Evolutionary conservation across 768 basidiomycete genomes (phyloP), one percentile per base, ranked within the genome.

Genomic region (Tricholoma sp.): DNA sequence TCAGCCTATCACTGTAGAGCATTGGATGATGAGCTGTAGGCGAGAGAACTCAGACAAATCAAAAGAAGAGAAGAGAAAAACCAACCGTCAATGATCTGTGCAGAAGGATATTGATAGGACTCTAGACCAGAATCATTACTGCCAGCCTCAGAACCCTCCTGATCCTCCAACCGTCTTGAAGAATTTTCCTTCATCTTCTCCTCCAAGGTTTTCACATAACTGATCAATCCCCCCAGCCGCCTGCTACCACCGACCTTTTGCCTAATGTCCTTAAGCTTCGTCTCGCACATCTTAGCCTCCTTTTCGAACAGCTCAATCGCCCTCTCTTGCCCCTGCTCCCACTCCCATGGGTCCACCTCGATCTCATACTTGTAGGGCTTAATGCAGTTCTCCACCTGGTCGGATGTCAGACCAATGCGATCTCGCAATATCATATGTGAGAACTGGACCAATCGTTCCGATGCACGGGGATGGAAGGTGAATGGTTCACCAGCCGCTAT

Each of bases 381-480:
- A 79, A 99, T 98, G 71, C 93, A 96, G 70, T 98, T 99, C 77
- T 99, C 97, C 13, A 99, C 96, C 73, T 98, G 96, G 69, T 99
- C 97, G 5, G 92, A 89, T n/a, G 97, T 94, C 54, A 96, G 74
- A 15, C 92, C 90, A 56, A 98, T 89, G 6, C 95, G 84, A 65
- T 98, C 96, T 57, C 96, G 81, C 52, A 99, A 74, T 66, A 99
- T 95, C 70, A 80, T 84, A 72, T 98, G 95, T 9, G 91, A 91
- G 69, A 98, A 97, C 65, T 96, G 81, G 56, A 91, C 83, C 57
- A 99, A 85, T 24, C 94, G 85, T 60, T 96, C 94, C 15, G 94
- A 83, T 0, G 95, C 89, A 15, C 77, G 80, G 0, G 95, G 94
- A 69, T 99, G 97, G 75, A 84, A 84, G 33, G 81, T 91, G 73